Evolutionary conservation across 176 grass and related monocot species (phyloP), one percentile per base, ranked within the genome.

Genomic region (Carex scoparia): DNA sequence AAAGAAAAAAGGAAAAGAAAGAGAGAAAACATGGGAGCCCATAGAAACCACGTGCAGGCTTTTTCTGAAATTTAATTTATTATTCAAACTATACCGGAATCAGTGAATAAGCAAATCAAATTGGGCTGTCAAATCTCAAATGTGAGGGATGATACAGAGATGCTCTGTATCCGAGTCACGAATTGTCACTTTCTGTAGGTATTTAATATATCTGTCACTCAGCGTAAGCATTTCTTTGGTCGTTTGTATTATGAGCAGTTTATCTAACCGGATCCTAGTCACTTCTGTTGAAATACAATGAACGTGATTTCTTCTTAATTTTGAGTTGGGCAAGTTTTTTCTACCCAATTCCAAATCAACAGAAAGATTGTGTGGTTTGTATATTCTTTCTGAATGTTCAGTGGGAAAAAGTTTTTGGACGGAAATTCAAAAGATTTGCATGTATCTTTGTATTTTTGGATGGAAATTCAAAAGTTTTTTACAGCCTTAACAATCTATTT

Each of bases 111-210:
- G 2, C 28, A 57, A 33, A 78, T 78, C 51, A 67, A 83, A 69
- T 53, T 64, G 10, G 61, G 35, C 19, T 49, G 80, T 23, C 23
- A 23, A 23, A 23, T 23, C 23, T 38, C 60, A 49, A 55, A 53
- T 68, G 65, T 69, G 31, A 82, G 38, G 10, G 79, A 65, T 82
- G 61, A 67, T 65, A 67, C 19, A 44, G 38, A 11, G 44, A 54
- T 68, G 61, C 38, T 83, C 4, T 83, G 81, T 83, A 69, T 83
- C 81, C 62, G 35, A 83, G 61, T 83, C 81, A 83, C 8, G 38
- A 61, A 42, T 63, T 87, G 57, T 84, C 56, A 18, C 65, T 42
- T 76, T 84, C 9, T 79, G n/a, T 13, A 16, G 35, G 30, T 33
- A 4, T n/a, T 51, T 48, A 32, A 16, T 69, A 53, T 30, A 61